These are phyloP conservation scores for Exophiala xenobiotica DNA, from an alignment of 2,329 filamentous ascomycete species.

Conservation along the genomic window DNA sequence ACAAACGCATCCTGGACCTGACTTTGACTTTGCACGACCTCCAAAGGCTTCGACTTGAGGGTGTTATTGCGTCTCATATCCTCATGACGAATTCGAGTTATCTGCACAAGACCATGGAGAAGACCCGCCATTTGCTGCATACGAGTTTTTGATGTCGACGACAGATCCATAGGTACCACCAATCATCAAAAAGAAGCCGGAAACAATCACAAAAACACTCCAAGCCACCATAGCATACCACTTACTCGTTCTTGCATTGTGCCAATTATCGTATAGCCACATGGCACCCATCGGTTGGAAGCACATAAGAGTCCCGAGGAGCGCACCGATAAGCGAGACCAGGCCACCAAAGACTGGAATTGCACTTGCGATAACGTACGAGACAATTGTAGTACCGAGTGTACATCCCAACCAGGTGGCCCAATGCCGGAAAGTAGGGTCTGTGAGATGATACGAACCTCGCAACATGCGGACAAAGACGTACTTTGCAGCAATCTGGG, in stretches of 20 bases:
- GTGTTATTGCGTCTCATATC: background rate
- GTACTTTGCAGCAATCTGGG: conserved; percentile 53
- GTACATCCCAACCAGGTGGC: conserved; percentile 51
- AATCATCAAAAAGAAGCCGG: conserved; percentile 48
- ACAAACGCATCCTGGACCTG: background rate
- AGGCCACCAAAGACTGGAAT: conserved; percentile 11
- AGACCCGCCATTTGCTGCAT: conserved; percentile 15
- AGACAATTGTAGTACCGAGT: conserved; percentile 41
- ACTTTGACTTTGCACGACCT: background rate
- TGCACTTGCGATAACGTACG: conserved; percentile 49
- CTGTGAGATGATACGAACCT: conserved; percentile 50
- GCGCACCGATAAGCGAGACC: conserved; percentile 14
- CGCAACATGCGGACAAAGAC: conserved; percentile 58
- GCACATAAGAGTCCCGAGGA: conserved; percentile 49
- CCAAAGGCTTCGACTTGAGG: background rate
- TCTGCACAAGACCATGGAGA: conserved; percentile 19
- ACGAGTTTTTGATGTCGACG: conserved; percentile 29
- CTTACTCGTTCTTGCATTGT: conserved; percentile 36
- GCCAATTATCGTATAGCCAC: conserved; percentile 52
- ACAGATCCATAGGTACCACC: conserved; percentile 46
- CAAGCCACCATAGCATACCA: conserved; percentile 35
- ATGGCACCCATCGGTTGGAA: conserved; percentile 51
- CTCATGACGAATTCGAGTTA: conserved; percentile 18
- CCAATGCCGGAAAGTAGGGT: conserved; percentile 54
- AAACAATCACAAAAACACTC: conserved; percentile 33